Base-by-base conservation (phyloP, 495 filamentous ascomycete species). In the Alectoria sarmentosa region DNA sequence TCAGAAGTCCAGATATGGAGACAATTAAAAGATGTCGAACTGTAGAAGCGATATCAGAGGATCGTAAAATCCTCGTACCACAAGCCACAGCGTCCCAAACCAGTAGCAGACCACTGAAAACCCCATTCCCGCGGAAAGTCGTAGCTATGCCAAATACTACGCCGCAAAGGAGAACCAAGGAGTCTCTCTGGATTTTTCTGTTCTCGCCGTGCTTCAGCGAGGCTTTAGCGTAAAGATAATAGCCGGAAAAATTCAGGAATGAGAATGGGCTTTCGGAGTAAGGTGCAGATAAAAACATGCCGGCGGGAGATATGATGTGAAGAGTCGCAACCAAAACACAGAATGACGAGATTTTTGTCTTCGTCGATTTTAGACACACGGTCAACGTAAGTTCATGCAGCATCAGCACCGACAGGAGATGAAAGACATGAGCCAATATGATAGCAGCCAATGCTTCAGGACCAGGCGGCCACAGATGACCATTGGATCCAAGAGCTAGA, bases 281-380 rank as follows among this genome's bases (percentile, higher is more conserved):
- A 0, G 95, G 94, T 1, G 92, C 90, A 0, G 88, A 91, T 36
- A 98, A 84, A 71, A 98, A 97, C 3, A 96, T 75, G 14, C 92
- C 93, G 11, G 90, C 94, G 0, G 95, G 94, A 6, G 86, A 90
- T 30, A 98, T 69, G 49, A 96, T 84, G 72, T 97, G 90, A 41
- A 98, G 77, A 15, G 82, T 71, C 9, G 90, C 86, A 36, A 88
- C 78, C 21, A 88, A 73, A 60, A 92, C 84, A 32, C 89, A 82
- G 32, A 91, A 66, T 32, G 70, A 59, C 62, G 36, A 67, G 73
- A 61, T 70, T 61, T 49, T 67, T 55, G 37, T 72, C 73, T 41
- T 77, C 73, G 26, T 78, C 70, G 32, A 41, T 23, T 17, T 32
- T n/a, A 8, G 28, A 38, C 7, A 61, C 23, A 68, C 73, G 69